Base-by-base conservation (phyloP, 2,329 filamentous ascomycete genomes). In the Aureobasidium sp. region DNA sequence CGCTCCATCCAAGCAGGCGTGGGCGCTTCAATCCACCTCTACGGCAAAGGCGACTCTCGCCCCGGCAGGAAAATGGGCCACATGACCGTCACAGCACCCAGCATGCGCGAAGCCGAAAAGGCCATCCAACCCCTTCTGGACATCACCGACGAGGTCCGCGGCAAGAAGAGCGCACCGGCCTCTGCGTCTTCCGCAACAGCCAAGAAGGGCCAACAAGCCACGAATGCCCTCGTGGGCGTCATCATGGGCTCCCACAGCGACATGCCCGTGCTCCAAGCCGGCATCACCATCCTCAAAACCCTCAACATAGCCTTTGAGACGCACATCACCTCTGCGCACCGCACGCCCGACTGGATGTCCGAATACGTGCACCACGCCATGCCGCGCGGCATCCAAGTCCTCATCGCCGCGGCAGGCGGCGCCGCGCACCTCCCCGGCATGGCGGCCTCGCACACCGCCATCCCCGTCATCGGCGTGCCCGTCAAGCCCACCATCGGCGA, bases 21-120 rank as follows among this genome's bases (percentile, higher is more conserved):
- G 52, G 80, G 79, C 32, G 60, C 12, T 29, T 78, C 75, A 49
- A 77, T 96, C 10, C 91, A 98, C 64, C 80, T 96, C 41, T 98
- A 98, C 71, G 90, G 90, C 63, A 97, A 97, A 71, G 81, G 80
- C 10, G 81, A 80, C 41, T 86, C 90, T 22, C 88, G 90, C 62
- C 88, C 88, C 4, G 86, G 88, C 29, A 84, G 93, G 40, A 98
- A 97, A 70, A 97, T 97, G 73, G 91, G 91, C 10, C 93, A 98
- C 68, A 81, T 98, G 60, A 97, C 90, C 1, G 72, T 95, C 32
- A 86, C 87, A 1, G 83, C 83, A 1, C 75, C 79, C 11, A 82
- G 80, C 0, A 81, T 90, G 64, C 72, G 79, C 32, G 77, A 84
- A 61, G 82, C 85, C n/a, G 80, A 86, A 65, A 74, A 77, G 14